phyloP scores from a whole-genome alignment of 2,329 filamentous ascomycete genomes.

The Madurella fahalii region DNA sequence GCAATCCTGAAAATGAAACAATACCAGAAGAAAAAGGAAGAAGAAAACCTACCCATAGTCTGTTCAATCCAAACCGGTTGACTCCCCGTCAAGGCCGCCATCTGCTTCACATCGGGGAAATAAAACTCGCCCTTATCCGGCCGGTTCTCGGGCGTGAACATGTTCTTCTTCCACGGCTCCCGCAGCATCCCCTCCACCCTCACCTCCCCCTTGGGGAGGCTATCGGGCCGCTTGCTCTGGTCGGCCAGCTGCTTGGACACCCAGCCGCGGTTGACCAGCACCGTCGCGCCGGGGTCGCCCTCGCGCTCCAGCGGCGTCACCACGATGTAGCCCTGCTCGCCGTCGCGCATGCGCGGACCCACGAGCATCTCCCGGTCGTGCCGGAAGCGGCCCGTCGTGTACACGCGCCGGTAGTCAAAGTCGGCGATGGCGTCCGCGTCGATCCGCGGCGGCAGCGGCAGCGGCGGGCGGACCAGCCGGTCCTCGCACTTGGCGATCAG shows the following conservation, averaged over 20 bases:
- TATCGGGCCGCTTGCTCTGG: slow-evolving; percentile 59
- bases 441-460: slow-evolving; percentile 79
- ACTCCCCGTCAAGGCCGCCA: slow-evolving; percentile 77
- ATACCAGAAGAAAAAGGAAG: slow-evolving; percentile 11
- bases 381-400: slow-evolving; percentile 66
- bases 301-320: slow-evolving; percentile 82
- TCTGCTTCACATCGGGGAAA: slow-evolving; percentile 89
- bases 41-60: slow-evolving; percentile 76
- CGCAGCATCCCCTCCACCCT: slow-evolving; percentile 78
- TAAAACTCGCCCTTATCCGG: slow-evolving; percentile 85
- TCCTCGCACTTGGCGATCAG: slow-evolving; percentile 90
- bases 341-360: slow-evolving; percentile 83
- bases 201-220: slow-evolving; percentile 66
- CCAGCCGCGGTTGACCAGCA: slow-evolving; percentile 90
- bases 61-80: slow-evolving; percentile 94
- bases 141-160: slow-evolving; percentile 89
- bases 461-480: slow-evolving; percentile 75
- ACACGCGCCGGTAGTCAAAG: slow-evolving; percentile 87
- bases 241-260: slow-evolving; percentile 70
- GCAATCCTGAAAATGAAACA: slow-evolving; percentile 17
- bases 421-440: slow-evolving; percentile 78
- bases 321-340: slow-evolving; percentile 85
- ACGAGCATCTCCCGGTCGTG: slow-evolving; percentile 97
- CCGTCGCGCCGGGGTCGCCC: slow-evolving; percentile 53
- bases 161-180: slow-evolving; percentile 94